A percentile compares a stretch with the other conserved stretches of the same genome.
Evolutionary conservation across 1,284 basidiomycete species (phyloP).

Genomic region (Ceratobasidium theobromae): DNA sequence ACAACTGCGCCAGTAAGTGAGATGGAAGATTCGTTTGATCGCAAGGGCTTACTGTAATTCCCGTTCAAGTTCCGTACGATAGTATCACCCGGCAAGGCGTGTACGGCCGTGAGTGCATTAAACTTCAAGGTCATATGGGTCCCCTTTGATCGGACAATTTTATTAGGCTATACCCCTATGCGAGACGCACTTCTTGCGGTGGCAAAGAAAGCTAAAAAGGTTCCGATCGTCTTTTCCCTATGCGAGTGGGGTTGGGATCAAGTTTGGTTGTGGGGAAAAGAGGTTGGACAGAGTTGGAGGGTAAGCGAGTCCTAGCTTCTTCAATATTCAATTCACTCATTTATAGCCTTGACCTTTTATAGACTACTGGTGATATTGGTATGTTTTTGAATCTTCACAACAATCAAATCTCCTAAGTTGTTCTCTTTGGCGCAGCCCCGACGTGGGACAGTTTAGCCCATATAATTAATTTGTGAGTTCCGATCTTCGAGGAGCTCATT

Average conservation of each 20-base stretch:
- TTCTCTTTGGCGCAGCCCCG: constrained; percentile 7
- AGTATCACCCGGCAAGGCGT: constrained; percentile 51
- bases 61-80: constrained; percentile 51
- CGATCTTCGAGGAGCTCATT: neutral
- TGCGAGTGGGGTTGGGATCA: constrained; percentile 60
- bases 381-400: constrained; percentile 23
- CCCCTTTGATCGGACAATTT: neutral
- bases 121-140: neutral
- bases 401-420: neutral
- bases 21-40: neutral
- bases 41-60: neutral
- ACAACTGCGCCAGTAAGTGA: constrained; percentile 53
- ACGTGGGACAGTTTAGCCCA: constrained; percentile 47
- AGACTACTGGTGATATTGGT: constrained; percentile 45
- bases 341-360: neutral
- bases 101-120: constrained; percentile 50
- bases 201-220: constrained; percentile 45
- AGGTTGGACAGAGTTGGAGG: constrained; percentile 51
- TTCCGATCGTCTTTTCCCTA: constrained; percentile 53
- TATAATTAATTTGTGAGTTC: constrained; percentile 50
- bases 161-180: constrained; percentile 42
- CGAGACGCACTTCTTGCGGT: constrained; percentile 50
- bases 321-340: constrained; percentile 1
- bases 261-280: constrained; percentile 57
- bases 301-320: constrained; percentile 41